phyloP scores from a whole-genome alignment of 129 eudicot genomes.

The Oenanthe sinensis region DNA sequence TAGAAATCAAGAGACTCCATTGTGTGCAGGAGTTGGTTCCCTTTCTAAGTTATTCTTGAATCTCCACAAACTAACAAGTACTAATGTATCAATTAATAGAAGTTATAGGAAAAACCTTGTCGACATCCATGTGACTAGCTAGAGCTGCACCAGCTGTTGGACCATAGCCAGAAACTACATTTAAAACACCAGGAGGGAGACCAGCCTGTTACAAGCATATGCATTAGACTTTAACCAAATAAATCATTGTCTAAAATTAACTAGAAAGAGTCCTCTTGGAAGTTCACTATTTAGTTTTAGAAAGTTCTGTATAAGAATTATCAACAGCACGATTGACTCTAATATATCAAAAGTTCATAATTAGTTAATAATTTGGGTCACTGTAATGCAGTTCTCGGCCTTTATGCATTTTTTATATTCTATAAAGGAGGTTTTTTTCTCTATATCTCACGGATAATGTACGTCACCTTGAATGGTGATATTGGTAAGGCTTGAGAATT shows the following conservation, averaged over 20 bases:
- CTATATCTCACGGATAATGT: not conserved
- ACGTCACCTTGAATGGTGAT: not conserved
- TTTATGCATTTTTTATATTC: not conserved
- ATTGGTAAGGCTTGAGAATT: not conserved
- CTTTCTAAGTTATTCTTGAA: no score
- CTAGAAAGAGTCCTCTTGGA: not conserved
- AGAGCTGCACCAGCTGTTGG: slow-evolving; percentile 70
- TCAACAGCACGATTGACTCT: not conserved
- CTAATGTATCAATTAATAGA: not conserved
- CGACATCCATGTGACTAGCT: slow-evolving; percentile 80
- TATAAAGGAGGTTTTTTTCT: not conserved
- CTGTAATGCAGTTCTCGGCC: not conserved
- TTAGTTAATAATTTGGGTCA: not conserved
- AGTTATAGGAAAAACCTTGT: slow-evolving; percentile 25
- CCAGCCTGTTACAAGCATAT: slow-evolving; percentile 46
- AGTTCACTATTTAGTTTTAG: not conserved
- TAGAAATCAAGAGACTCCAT: no score
- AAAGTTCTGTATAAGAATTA: not conserved
- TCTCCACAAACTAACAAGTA: not conserved
- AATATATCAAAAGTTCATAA: not conserved
- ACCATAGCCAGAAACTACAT: slow-evolving; percentile 75
- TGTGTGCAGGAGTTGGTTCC: no score
- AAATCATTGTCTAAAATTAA: not conserved
- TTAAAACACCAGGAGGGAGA: slow-evolving; percentile 76
- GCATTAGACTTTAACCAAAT: not conserved